phyloP scores from a whole-genome alignment of 345 rosid genomes.

The Moringa oleifera region DNA sequence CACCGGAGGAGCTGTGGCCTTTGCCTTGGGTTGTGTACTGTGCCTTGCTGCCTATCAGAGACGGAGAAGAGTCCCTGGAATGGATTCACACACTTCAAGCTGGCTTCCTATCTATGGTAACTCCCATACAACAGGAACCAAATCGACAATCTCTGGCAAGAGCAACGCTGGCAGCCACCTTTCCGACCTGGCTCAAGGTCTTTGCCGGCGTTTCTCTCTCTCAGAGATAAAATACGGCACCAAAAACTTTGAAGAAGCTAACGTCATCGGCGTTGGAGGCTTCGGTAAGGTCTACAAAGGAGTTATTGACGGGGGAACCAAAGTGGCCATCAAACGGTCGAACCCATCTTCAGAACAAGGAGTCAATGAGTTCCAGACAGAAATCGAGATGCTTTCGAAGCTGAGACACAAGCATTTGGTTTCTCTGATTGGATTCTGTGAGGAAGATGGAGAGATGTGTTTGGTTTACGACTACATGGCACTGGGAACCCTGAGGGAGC shows the following conservation, averaged over 20 bases:
- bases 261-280: conserved; percentile 83
- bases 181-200: conserved; percentile 53
- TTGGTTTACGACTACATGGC: conserved; percentile 87
- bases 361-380: conserved; percentile 71
- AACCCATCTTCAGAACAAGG: conserved; percentile 83
- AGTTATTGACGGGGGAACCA: conserved; percentile 39
- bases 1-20: conserved; percentile 49
- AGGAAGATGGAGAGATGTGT: conserved; percentile 79
- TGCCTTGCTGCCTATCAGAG: conserved; percentile 32
- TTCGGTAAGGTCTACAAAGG: conserved; percentile 91
- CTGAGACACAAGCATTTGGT: conserved; percentile 87
- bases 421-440: conserved; percentile 79
- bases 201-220: conserved; percentile 60
- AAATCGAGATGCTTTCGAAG: conserved; percentile 80
- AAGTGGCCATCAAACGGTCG: conserved; percentile 73
- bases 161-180: conserved; percentile 41
- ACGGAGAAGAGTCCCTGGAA: conserved; percentile 24
- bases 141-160: conserved; percentile 48
- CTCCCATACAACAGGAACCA: conserved; percentile 44
- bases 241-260: conserved; percentile 54
- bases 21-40: conserved; percentile 48
- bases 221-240: conserved; percentile 59
- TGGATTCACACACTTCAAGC: conserved; percentile 47
- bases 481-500: conserved; percentile 72
- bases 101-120: conserved; percentile 64